Conservation (phyloP, 192 early-diverging fungal genomes). For the Entrophospora sp. region DNA sequence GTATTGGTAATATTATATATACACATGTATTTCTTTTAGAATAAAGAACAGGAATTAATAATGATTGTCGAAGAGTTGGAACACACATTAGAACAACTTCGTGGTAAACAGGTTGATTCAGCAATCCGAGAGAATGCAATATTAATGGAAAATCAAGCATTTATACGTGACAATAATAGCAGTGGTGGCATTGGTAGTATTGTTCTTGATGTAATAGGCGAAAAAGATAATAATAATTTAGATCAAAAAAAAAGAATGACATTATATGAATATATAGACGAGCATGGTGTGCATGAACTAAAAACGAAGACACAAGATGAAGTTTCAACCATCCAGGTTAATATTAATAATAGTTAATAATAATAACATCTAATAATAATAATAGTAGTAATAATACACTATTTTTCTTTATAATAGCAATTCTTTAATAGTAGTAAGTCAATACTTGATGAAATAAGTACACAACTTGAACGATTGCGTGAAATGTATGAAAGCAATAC, state of each 20-base stretch:
- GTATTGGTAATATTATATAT: not conserved
- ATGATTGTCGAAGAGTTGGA: conserved; percentile 9
- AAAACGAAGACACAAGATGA: conserved; percentile 19
- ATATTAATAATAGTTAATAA: not conserved
- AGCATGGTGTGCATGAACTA: conserved; percentile 14
- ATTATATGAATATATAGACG: conserved; percentile 21
- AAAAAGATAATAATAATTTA: not conserved
- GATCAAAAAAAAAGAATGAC: not conserved
- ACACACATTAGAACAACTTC: conserved; percentile 2
- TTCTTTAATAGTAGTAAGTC: not conserved
- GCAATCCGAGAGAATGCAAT: conserved; percentile 13
- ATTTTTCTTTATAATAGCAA: not conserved
- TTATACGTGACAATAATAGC: not conserved
- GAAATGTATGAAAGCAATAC: conserved; percentile 1
- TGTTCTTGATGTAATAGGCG: not conserved
- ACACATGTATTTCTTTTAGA: not conserved
- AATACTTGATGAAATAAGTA: not conserved
- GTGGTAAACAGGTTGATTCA: conserved; percentile 4
- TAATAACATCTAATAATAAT: not conserved
- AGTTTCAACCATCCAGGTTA: conserved; percentile 7
- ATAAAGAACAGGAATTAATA: conserved; percentile 16
- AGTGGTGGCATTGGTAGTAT: too few species aligned
- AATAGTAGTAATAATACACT: not conserved
- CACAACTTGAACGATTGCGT: not conserved
- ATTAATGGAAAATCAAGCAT: not conserved